Evolutionary conservation across 73 alveolate species (phyloP).

Genomic region (Paramecium biaurelia): DNA sequence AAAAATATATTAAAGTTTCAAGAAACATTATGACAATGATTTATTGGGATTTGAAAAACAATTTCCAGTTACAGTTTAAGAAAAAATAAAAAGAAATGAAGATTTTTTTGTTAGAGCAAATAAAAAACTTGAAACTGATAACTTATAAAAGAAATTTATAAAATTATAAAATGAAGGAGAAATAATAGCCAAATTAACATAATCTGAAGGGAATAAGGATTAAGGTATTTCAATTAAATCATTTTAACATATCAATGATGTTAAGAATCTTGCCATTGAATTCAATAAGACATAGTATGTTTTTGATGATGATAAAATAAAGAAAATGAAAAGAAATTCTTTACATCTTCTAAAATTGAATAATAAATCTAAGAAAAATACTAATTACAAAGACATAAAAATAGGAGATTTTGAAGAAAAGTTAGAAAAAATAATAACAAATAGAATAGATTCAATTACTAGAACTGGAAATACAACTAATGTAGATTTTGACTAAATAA

Average conservation of each 20-base stretch:
- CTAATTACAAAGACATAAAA: background rate
- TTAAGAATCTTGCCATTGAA: slow-evolving; percentile 23
- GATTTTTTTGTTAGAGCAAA: slow-evolving; percentile 5
- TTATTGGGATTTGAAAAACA: background rate
- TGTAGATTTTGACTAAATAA: background rate
- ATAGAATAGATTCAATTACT: background rate
- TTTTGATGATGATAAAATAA: background rate
- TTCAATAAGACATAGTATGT: background rate
- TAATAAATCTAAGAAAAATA: background rate
- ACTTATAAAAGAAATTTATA: background rate
- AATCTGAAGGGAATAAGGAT: slow-evolving; percentile 27
- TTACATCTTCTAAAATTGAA: background rate
- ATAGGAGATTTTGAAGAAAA: background rate
- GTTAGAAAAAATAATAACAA: background rate
- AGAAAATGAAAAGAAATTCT: background rate
- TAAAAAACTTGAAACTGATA: background rate
- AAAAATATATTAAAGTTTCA: background rate
- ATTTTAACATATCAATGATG: background rate
- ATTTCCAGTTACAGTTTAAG: background rate
- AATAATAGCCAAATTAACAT: background rate
- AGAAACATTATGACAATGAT: background rate
- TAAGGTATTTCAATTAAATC: background rate
- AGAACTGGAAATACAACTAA: background rate
- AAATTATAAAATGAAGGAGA: slow-evolving; percentile 38
- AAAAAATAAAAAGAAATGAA: slow-evolving; percentile 6